Evolutionary conservation across 345 rosid species (phyloP).

Genomic region (Salix purpurea): DNA sequence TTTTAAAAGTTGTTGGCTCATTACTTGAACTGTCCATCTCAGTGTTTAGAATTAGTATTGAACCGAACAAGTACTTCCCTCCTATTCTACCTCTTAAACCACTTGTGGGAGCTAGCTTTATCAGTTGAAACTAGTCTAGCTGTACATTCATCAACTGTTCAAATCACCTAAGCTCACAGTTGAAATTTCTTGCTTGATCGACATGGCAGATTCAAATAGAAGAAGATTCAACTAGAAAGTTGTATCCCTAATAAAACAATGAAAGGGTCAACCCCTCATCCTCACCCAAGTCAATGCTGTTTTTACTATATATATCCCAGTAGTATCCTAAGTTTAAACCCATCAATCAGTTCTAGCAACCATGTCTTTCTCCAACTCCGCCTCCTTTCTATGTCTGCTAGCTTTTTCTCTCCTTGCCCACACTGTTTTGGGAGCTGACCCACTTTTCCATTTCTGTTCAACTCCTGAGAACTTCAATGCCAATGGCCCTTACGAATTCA

Average conservation of each 20-base stretch:
- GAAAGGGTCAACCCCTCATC: background rate
- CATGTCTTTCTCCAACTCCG: conserved; percentile 20
- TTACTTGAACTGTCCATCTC: too few relatives aligned
- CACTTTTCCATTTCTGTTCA: conserved; percentile 44
- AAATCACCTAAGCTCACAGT: too few relatives aligned
- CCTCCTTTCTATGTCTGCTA: conserved; percentile 2
- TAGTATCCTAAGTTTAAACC: background rate
- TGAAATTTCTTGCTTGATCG: too few relatives aligned
- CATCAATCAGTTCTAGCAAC: background rate
- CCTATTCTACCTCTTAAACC: too few relatives aligned
- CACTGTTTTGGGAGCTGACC: conserved; percentile 21
- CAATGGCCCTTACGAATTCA: conserved; percentile 25
- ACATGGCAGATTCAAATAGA: background rate
- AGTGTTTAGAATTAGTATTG: too few relatives aligned
- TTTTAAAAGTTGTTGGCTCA: too few relatives aligned
- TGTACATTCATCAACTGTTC: too few relatives aligned
- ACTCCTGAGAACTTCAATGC: conserved; percentile 29
- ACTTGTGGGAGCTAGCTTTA: too few relatives aligned
- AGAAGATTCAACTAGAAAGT: background rate
- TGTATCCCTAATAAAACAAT: background rate
- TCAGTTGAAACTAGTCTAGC: too few relatives aligned
- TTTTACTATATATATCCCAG: background rate
- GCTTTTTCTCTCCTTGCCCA: conserved; percentile 28
- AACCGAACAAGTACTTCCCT: too few relatives aligned
- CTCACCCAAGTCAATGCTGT: background rate